phyloP scores from a whole-genome alignment of 495 filamentous ascomycete genomes.

The Aspergillus sparsus region DNA sequence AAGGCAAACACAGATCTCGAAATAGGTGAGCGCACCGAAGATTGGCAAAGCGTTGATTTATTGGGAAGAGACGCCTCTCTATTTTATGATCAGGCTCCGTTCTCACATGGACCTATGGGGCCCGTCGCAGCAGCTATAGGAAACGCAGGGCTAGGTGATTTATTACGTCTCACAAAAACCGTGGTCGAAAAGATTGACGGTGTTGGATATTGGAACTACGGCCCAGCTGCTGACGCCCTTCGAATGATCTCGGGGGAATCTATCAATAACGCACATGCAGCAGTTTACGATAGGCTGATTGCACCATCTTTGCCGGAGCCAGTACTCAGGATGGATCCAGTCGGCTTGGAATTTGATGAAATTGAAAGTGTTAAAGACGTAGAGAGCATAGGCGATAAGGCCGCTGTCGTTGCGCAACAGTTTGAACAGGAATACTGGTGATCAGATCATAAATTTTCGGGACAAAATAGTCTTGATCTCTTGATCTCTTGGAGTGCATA shows the following conservation, averaged over 20 bases:
- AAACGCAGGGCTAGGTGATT: conserved; percentile 32
- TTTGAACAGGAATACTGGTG: conserved; percentile 23
- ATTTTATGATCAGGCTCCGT: conserved; percentile 1
- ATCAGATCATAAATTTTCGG: neutral
- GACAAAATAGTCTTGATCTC: neutral
- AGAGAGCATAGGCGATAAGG: conserved; percentile 14
- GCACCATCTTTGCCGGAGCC: neutral
- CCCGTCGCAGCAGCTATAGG: conserved; percentile 31
- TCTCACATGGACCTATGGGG: neutral
- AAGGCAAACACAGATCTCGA: conserved; percentile 33
- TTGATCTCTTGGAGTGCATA: too few relatives aligned
- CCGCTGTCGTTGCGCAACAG: neutral
- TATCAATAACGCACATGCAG: neutral
- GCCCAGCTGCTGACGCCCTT: neutral
- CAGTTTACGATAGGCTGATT: neutral
- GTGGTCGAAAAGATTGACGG: conserved; percentile 42
- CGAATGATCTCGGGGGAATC: neutral
- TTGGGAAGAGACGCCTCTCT: conserved; percentile 26
- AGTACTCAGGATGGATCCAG: neutral
- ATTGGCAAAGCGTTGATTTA: conserved; percentile 32
- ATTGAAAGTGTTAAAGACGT: conserved; percentile 27
- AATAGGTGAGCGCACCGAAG: conserved; percentile 34
- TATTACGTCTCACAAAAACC: conserved; percentile 31
- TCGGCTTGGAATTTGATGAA: conserved; percentile 21
- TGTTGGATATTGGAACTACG: conserved; percentile 36